A percentile compares a stretch with the other conserved stretches of the same genome.
phyloP scores from a whole-genome alignment of 2,329 filamentous ascomycete species.

The Cercospora janseana region DNA sequence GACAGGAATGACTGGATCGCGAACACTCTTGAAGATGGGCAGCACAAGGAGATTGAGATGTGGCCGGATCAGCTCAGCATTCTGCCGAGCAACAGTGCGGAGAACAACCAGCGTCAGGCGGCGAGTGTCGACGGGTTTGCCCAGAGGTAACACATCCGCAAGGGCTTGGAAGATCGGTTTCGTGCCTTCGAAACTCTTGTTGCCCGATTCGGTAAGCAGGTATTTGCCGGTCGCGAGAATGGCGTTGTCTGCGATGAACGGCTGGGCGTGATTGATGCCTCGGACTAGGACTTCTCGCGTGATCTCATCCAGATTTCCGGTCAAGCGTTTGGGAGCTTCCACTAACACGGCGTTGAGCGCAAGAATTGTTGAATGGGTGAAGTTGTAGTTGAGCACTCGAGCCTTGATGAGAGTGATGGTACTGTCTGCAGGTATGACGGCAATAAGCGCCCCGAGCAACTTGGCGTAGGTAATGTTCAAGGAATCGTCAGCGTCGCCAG shows the following conservation, averaged over 20 bases:
- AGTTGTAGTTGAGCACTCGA: slow-evolving; percentile 73
- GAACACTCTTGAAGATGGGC: slow-evolving; percentile 82
- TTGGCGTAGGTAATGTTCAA: slow-evolving; percentile 90
- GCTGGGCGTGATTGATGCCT: slow-evolving; percentile 70
- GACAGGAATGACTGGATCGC: slow-evolving; percentile 89
- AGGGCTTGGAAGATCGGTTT: slow-evolving; percentile 80
- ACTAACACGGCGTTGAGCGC: slow-evolving; percentile 84
- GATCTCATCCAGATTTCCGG: slow-evolving; percentile 68
- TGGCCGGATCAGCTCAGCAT: slow-evolving; percentile 76
- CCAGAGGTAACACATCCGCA: slow-evolving; percentile 71
- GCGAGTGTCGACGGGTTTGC: slow-evolving; percentile 75
- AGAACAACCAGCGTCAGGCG: slow-evolving; percentile 83
- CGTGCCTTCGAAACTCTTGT: slow-evolving; percentile 69
- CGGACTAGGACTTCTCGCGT: slow-evolving; percentile 73
- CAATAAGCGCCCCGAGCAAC: slow-evolving; percentile 83
- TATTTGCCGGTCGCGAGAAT: slow-evolving; percentile 91
- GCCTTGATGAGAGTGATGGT: slow-evolving; percentile 63
- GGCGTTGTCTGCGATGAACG: slow-evolving; percentile 73
- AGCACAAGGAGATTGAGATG: slow-evolving; percentile 78
- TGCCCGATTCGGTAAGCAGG: slow-evolving; percentile 64
- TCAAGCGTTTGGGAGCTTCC: slow-evolving; percentile 71
- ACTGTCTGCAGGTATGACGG: slow-evolving; percentile 73
- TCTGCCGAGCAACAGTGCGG: slow-evolving; percentile 75
- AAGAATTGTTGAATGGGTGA: slow-evolving; percentile 75
- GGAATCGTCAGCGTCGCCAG: slow-evolving; percentile 65